Percentiles rank a stretch among this genome's conserved stretches.
These are phyloP conservation scores for Cupressus sempervirens DNA, from an alignment of 75 land plant species.

Conservation along the genomic window DNA sequence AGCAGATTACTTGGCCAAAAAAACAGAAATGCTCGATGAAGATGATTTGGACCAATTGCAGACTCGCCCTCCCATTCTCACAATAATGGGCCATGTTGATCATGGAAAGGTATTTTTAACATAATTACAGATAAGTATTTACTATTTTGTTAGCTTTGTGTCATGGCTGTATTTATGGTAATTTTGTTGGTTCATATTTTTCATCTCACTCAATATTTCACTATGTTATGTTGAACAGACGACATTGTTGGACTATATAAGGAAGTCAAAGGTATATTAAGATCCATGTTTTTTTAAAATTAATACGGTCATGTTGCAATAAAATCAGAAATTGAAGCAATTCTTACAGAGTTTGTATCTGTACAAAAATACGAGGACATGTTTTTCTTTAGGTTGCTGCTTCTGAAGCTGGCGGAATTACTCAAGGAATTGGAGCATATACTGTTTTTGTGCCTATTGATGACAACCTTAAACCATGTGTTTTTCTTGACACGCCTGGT, in stretches of 20 bases:
- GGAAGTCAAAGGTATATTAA: slow-evolving; percentile 79
- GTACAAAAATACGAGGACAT: slow-evolving; percentile 9
- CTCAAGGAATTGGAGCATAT: slow-evolving; percentile 99
- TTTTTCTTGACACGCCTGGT: slow-evolving; percentile 99
- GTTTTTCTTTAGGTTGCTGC: slow-evolving; percentile 67
- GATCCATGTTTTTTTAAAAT: slow-evolving; percentile 1
- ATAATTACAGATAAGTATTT: neutral
- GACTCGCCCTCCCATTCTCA: slow-evolving; percentile 85
- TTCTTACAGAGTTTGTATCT: neutral
- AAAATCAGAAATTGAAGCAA: slow-evolving; percentile 1
- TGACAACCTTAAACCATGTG: slow-evolving; percentile 74
- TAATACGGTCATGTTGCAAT: neutral
- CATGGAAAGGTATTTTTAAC: slow-evolving; percentile 85
- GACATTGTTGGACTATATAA: slow-evolving; percentile 89
- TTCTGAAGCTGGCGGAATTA: slow-evolving; percentile 98
- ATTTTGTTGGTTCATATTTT: neutral
- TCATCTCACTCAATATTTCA: neutral
- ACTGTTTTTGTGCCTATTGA: slow-evolving; percentile 75
- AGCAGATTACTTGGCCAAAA: slow-evolving; percentile 87
- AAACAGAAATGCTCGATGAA: slow-evolving; percentile 84
- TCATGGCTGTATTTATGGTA: slow-evolving; percentile 4
- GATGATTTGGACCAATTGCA: slow-evolving; percentile 85
- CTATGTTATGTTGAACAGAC: slow-evolving; percentile 58
- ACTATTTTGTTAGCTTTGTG: neutral
- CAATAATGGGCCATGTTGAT: slow-evolving; percentile 99